Percentiles rank a stretch among this genome's conserved stretches.
Conservation (phyloP, 257 asterid species). For the Asclepias syriaca region DNA sequence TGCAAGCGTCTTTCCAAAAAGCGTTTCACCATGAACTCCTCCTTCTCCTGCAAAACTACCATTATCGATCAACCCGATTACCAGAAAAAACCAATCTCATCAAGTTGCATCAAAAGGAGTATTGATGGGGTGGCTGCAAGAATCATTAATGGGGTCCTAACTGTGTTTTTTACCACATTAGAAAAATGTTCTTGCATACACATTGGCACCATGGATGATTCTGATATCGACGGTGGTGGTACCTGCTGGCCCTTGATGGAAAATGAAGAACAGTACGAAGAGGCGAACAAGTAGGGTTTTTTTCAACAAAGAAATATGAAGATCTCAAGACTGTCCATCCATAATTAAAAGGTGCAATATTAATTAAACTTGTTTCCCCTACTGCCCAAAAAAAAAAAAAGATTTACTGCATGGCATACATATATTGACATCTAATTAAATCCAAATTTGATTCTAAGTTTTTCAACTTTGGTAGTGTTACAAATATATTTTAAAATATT, state of each 20-base stretch:
- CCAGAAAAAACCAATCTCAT: constrained; percentile 16
- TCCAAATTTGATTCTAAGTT: too few species aligned
- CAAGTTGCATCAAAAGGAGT: constrained; percentile 22
- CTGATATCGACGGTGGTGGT: constrained; percentile 26
- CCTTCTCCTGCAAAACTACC: constrained; percentile 21
- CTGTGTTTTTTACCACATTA: constrained; percentile 44
- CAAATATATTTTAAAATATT: too few species aligned
- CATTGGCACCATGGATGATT: constrained; percentile 48
- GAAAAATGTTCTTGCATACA: constrained; percentile 45
- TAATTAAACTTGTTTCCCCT: background rate
- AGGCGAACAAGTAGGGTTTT: background rate
- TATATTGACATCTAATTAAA: too few species aligned
- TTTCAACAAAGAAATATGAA: background rate
- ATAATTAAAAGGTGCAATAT: background rate
- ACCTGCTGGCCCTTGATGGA: constrained; percentile 31
- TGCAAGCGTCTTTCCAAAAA: constrained; percentile 4
- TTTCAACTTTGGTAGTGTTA: too few species aligned
- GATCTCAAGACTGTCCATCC: background rate
- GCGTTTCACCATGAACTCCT: constrained; percentile 25
- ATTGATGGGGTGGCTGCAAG: constrained; percentile 35
- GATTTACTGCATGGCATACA: too few species aligned
- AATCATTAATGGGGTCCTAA: constrained; percentile 31
- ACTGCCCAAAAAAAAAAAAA: too few species aligned
- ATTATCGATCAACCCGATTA: constrained; percentile 8
- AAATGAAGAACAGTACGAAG: background rate